Evolutionary conservation across 1,284 basidiomycete species (phyloP).

Genomic region (Apiotrichum siamense): DNA sequence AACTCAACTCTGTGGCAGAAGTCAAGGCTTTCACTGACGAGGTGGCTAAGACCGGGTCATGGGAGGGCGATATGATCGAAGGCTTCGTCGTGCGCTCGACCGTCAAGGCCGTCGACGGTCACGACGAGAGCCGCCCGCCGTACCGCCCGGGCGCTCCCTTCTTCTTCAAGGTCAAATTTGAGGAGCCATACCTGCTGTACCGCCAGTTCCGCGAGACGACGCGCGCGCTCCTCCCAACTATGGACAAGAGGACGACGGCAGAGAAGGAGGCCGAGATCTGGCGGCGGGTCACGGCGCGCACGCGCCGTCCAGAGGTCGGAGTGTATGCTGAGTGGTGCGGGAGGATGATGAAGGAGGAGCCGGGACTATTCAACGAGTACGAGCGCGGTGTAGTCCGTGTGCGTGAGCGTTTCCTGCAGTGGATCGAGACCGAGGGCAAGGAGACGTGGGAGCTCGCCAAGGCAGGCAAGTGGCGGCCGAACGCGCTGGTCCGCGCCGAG

Average conservation of each 20-base stretch:
- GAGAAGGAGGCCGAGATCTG: constrained; percentile 29
- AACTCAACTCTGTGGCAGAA: constrained; percentile 59
- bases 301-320: constrained; percentile 45
- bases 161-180: constrained; percentile 99
- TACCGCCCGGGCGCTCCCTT: constrained; percentile 76
- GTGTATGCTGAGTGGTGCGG: constrained; percentile 49
- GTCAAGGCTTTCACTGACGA: constrained; percentile 69
- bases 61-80: constrained; percentile 83
- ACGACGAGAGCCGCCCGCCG: constrained; percentile 52
- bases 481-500: constrained; percentile 4
- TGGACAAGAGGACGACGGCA: constrained; percentile 7
- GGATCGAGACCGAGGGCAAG: constrained; percentile 57
- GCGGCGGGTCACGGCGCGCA: constrained; percentile 33
- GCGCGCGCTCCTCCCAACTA: constrained; percentile 58
- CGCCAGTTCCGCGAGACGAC: constrained; percentile 96
- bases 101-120: constrained; percentile 47
- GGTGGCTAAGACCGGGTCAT: constrained; percentile 62
- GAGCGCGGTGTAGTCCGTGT: constrained; percentile 70
- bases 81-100: constrained; percentile 90
- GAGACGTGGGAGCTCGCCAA: constrained; percentile 49
- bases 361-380: constrained; percentile 60
- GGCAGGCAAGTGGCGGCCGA: constrained; percentile 35
- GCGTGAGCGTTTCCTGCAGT: constrained; percentile 70
- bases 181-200: constrained; percentile 98
- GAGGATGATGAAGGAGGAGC: constrained; percentile 61